Evolutionary conservation across 2,329 filamentous ascomycete genomes (phyloP).

Genomic region (Phialemonium atrogriseum): DNA sequence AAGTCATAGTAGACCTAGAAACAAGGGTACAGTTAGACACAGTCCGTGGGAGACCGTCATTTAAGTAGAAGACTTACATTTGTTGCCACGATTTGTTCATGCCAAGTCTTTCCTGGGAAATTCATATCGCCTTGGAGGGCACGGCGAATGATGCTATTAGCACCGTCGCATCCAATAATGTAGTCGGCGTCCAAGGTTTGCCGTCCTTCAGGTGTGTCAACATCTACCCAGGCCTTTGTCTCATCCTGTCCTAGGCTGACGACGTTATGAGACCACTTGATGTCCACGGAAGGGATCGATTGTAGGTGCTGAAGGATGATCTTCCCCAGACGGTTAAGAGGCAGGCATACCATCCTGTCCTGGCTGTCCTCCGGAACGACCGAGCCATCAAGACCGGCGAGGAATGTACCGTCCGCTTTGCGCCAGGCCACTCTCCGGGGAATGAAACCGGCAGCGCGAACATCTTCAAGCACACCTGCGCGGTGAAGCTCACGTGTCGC

Average conservation of each 20-base stretch:
- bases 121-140: conserved; percentile 23
- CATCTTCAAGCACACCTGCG: conserved; percentile 7
- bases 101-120: conserved; percentile 37
- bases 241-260: conserved; percentile 21
- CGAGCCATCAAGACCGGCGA: conserved; percentile 4
- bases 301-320: conserved; percentile 24
- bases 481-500: conserved; percentile 6
- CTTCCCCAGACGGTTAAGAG: conserved; percentile 27
- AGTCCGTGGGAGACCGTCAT: no score
- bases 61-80: no score
- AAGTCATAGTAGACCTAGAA: no score
- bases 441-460: conserved; percentile 6
- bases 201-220: conserved; percentile 7
- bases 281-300: conserved; percentile 17
- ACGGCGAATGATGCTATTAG: conserved; percentile 22
- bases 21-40: no score
- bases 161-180: conserved; percentile 33
- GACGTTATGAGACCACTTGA: conserved; percentile 26
- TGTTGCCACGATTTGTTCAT: conserved; percentile 38
- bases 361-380: conserved; percentile 15
- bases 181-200: conserved; percentile 24
- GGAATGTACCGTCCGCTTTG: conserved; percentile 5
- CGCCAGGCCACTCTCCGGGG: conserved; percentile 8
- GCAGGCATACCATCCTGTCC: conserved; percentile 26
- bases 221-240: conserved; percentile 16